A percentile compares a stretch with the other conserved stretches of the same genome.
These are phyloP conservation scores for Chrysanthemum seticuspe DNA, from an alignment of 129 eudicot species.

Conservation along the genomic window DNA sequence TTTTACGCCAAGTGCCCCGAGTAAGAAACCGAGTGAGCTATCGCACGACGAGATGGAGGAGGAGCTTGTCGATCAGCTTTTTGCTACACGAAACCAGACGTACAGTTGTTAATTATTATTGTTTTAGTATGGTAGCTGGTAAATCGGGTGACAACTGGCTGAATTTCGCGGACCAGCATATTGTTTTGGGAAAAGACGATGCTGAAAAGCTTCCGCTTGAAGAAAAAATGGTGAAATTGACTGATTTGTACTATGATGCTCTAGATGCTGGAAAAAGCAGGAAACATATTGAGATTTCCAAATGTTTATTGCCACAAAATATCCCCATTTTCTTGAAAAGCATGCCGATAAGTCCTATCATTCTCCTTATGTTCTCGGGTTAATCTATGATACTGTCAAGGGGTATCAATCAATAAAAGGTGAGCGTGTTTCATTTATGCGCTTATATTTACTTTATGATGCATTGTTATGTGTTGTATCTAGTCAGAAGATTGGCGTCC, in stretches of 20 bases:
- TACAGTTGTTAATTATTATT: slow-evolving; percentile 17
- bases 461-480: not conserved
- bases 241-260: slow-evolving; percentile 85
- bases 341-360: not conserved
- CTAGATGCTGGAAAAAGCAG: slow-evolving; percentile 91
- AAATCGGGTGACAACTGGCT: slow-evolving; percentile 72
- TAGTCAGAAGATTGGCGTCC: not conserved
- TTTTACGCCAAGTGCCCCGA: slow-evolving; percentile 33
- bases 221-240: slow-evolving; percentile 41
- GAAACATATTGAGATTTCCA: slow-evolving; percentile 57
- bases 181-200: slow-evolving; percentile 38
- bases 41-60: slow-evolving; percentile 50
- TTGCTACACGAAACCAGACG: slow-evolving; percentile 50
- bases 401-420: slow-evolving; percentile 30
- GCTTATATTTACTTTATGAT: not conserved
- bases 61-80: slow-evolving; percentile 47
- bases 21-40: slow-evolving; percentile 47
- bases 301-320: slow-evolving; percentile 30
- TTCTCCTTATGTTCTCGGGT: slow-evolving; percentile 65
- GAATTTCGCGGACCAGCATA: slow-evolving; percentile 51
- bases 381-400: slow-evolving; percentile 43
- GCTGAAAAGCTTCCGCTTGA: slow-evolving; percentile 26
- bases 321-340: slow-evolving; percentile 66
- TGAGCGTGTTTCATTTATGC: slow-evolving; percentile 23
- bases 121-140: slow-evolving; percentile 55